Base-by-base conservation (phyloP, 2,329 filamentous ascomycete genomes). In the Calonectria fujianensis region DNA sequence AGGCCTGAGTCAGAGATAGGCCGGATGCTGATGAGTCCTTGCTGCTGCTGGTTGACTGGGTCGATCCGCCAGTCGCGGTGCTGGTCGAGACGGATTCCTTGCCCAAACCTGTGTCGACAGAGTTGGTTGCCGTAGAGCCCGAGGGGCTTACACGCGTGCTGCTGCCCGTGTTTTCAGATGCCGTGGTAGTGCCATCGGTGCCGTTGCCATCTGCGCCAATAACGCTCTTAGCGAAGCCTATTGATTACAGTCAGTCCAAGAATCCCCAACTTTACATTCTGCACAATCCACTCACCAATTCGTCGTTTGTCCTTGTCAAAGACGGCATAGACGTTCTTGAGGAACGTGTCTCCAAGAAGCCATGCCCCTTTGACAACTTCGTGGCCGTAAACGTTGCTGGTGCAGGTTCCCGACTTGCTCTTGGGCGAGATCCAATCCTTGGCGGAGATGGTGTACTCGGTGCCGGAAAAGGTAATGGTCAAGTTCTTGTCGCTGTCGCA, bases 271-370 rank as follows among this genome's bases (percentile, higher is more conserved):
- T 10, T 5, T 4, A 18, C 31, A 2, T 35, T 35, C 1, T 14
- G 18, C 14, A 5, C 14, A 39, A 5, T 9, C 10, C 63, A 83
- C 88, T 82, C 83, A 90, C 93, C 94, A 77, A 96, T 91, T 67
- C 89, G 90, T 54, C 84, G 85, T 77, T 92, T 82, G 76, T 96
- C 95, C 69, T 91, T 91, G 83, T 98, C 96, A 82, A 97, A 98
- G 31, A 97, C 93, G 1, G 92, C 89, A 82, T 98, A 98, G 20
- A 98, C 95, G 79, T 97, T 98, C 87, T 97, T 98, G 75, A 98
- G 85, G 80, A 98, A 98, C 0, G 94, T 91, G 78, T 96, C 95
- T 2, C 96, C 96, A 1, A 98, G 85, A n/a, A 98, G 88, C 95
- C 95, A 98, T 35, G 92, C 80, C 79, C 87, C 88, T 0, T 88